Conservation (phyloP, 1,284 basidiomycete genomes). For the Fereydounia khargensis region DNA sequence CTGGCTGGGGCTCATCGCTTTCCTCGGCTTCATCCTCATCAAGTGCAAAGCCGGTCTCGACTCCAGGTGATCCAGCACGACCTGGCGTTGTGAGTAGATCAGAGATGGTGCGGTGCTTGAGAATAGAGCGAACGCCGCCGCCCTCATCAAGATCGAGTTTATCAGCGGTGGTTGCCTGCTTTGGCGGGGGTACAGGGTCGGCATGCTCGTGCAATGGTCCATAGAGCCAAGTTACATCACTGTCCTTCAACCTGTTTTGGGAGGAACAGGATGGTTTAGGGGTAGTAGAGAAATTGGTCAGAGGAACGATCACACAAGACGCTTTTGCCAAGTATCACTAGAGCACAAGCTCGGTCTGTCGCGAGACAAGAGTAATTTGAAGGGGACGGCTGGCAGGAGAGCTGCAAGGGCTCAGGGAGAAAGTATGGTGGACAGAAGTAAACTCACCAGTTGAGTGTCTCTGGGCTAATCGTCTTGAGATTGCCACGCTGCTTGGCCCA, state of each 20-base stretch:
- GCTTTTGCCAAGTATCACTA: too few relatives aligned
- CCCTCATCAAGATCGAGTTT: conserved; percentile 61
- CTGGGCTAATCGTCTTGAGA: conserved; percentile 89
- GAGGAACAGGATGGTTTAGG: too few relatives aligned
- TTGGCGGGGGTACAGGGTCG: conserved; percentile 66
- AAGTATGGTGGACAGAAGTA: too few relatives aligned
- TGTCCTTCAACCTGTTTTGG: conserved; percentile 93
- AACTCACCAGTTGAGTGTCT: conserved; percentile 93
- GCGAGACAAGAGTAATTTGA: too few relatives aligned
- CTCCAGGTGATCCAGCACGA: conserved; percentile 61
- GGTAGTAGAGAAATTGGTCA: too few relatives aligned
- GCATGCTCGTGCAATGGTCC: conserved; percentile 75
- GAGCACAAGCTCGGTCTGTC: too few relatives aligned
- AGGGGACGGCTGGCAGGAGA: too few relatives aligned
- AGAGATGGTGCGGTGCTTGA: conserved; percentile 90
- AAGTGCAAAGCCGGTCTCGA: conserved; percentile 48
- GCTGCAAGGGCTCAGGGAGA: neutral
- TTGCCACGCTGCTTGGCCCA: conserved; percentile 99
- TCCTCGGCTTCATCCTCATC: conserved; percentile 37
- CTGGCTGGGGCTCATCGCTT: conserved; percentile 26
- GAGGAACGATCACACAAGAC: too few relatives aligned
- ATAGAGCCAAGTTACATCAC: conserved; percentile 98
- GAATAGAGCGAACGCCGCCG: conserved; percentile 72
- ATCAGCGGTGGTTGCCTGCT: conserved; percentile 62
- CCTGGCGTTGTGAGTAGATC: conserved; percentile 71